Evolutionary conservation across 2,329 filamentous ascomycete genomes (phyloP), one percentile per base, ranked within the genome.

Genomic region (Fusarium citri): DNA sequence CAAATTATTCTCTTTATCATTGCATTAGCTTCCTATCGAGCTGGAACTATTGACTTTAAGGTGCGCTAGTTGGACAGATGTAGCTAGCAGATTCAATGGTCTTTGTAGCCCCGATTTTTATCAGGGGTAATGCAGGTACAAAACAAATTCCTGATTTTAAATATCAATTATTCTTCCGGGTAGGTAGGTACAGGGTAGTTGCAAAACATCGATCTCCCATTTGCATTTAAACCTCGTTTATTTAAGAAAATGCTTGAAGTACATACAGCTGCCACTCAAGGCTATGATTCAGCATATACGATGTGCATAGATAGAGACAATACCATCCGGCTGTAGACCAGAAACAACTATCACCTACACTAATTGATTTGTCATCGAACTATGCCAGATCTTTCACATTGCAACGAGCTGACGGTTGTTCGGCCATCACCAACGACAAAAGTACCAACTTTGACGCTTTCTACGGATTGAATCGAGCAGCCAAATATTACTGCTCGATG

Each of bases 21-120:
- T 20, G 11, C 4, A 6, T 37, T n/a, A 6, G 8, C 8, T 30
- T 22, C 18, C 10, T 10, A 25, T 8, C 30, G 6, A 56, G 15
- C 5, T 55, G n/a, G 14, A 26, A 55, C 55, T 58, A 58, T 55
- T 42, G 48, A 12, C 16, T n/a, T 7, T 26, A 28, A 16, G 3
- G 0, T 15, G 28, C 3, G 11, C 28, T 23, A 37, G 3, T 43
- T 15, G 3, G 12, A 3, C 37, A 34, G n/a, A 58, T 34, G 1
- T 2, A 30, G 55, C 18, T 58, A 58, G 55, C 18, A 43, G 11
- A 16, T 26, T 37, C 48, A 34, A 43, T 58, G n/a, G 55, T 42
- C 4, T 7, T 3, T 8, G 1, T 8, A 3, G 1, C 14, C 55
- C 46, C 18, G 0, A 16, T 37, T 0, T 2, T 18, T 37, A 18